Evolutionary conservation across 495 filamentous ascomycete species (phyloP).

Genomic region (Neurospora pannonica): DNA sequence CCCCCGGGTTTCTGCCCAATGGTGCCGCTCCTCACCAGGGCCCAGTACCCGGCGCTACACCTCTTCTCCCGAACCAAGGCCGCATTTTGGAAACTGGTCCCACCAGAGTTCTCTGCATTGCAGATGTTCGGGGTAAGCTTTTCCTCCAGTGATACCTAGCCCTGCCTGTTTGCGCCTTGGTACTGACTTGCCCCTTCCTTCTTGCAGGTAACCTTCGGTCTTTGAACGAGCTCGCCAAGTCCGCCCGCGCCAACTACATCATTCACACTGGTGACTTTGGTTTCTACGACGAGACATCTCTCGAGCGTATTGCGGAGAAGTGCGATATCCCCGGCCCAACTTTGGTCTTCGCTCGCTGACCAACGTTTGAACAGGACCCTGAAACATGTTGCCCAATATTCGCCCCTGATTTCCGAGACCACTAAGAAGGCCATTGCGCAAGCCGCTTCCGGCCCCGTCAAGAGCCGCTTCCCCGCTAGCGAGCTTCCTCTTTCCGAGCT

Average conservation of each 20-base stretch:
- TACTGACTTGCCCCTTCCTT: constrained; percentile 8
- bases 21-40: constrained; percentile 37
- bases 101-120: constrained; percentile 84
- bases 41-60: constrained; percentile 42
- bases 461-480: constrained; percentile 65
- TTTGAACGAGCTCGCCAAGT: constrained; percentile 88
- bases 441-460: constrained; percentile 55
- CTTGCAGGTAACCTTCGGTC: constrained; percentile 80
- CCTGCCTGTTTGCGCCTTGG: neutral
- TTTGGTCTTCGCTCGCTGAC: constrained; percentile 8
- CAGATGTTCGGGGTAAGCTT: constrained; percentile 85
- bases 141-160: neutral
- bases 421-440: constrained; percentile 74
- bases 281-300: constrained; percentile 93
- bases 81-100: constrained; percentile 75
- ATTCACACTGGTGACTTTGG: constrained; percentile 99
- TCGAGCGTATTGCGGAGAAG: constrained; percentile 99
- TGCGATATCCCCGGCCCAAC: constrained; percentile 38
- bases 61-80: constrained; percentile 48
- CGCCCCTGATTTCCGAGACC: constrained; percentile 78
- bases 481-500: constrained; percentile 94
- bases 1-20: constrained; percentile 44
- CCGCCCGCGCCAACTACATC: constrained; percentile 89
- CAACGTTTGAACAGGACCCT: constrained; percentile 57
- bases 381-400: constrained; percentile 97